Evolutionary conservation across 2,329 filamentous ascomycete species (phyloP).

Genomic region (Apiospora aurea): DNA sequence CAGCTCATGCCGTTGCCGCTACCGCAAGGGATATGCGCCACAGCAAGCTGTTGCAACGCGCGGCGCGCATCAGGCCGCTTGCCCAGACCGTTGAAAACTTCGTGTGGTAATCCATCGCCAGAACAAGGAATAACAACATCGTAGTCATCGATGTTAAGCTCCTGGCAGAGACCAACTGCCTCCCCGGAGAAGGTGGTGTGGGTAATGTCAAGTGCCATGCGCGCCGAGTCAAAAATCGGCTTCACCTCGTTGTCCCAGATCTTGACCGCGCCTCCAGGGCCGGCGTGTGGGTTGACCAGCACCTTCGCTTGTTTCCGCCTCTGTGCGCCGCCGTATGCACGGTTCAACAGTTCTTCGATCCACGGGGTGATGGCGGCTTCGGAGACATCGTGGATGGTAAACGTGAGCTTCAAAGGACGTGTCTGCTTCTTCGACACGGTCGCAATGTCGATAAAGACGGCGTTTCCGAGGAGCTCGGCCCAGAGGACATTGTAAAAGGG

Average conservation of each 20-base stretch:
- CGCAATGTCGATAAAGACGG: slow-evolving; percentile 78
- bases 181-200: slow-evolving; percentile 77
- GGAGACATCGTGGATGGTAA: slow-evolving; percentile 53
- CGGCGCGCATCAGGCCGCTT: slow-evolving; percentile 76
- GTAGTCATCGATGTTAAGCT: slow-evolving; percentile 78
- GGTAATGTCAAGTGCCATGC: slow-evolving; percentile 77
- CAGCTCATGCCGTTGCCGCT: slow-evolving; percentile 93
- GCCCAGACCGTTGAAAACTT: slow-evolving; percentile 92
- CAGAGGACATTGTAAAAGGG: slow-evolving; percentile 86
- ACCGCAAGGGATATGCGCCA: slow-evolving; percentile 89
- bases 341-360: slow-evolving; percentile 68
- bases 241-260: slow-evolving; percentile 78
- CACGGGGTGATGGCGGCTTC: slow-evolving; percentile 63
- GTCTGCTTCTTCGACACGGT: slow-evolving; percentile 63
- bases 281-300: slow-evolving; percentile 89
- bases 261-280: slow-evolving; percentile 77
- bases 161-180: slow-evolving; percentile 77
- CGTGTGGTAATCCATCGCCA: slow-evolving; percentile 89
- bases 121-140: slow-evolving; percentile 91
- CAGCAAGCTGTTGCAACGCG: slow-evolving; percentile 78
- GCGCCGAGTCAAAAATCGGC: slow-evolving; percentile 83
- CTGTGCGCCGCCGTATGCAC: slow-evolving; percentile 74
- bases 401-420: slow-evolving; percentile 66
- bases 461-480: slow-evolving; percentile 68
- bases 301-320: slow-evolving; percentile 82